Percentiles rank a stretch among this genome's conserved stretches.
phyloP scores from a whole-genome alignment of 1,139 yeast species.

The Suhomyces terraborum region DNA sequence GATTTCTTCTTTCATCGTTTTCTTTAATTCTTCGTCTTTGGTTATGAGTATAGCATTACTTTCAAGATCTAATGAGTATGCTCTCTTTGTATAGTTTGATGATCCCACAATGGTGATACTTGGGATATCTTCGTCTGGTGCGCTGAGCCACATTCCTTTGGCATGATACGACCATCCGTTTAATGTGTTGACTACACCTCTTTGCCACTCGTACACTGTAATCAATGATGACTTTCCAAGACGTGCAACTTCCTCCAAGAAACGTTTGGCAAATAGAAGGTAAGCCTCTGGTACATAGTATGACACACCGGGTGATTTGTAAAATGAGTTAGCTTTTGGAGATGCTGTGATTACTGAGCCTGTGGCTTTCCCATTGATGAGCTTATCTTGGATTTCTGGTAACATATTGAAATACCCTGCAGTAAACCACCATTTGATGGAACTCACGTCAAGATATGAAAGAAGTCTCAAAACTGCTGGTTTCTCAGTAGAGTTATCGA shows the following conservation, averaged over 20 bases:
- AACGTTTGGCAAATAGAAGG: conserved; percentile 69
- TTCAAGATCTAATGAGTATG: conserved; percentile 86
- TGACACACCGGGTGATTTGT: conserved; percentile 79
- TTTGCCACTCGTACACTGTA: conserved; percentile 77
- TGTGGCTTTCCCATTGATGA: conserved; percentile 59
- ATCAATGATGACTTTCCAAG: conserved; percentile 52
- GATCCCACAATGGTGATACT: conserved; percentile 84
- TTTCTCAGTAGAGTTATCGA: conserved; percentile 73
- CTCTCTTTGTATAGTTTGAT: conserved; percentile 88
- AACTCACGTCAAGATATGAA: conserved; percentile 56
- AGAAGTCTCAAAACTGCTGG: conserved; percentile 64
- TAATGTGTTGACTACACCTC: conserved; percentile 77
- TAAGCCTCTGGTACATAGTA: conserved; percentile 87
- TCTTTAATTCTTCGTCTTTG: conserved; percentile 59
- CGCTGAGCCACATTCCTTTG: conserved; percentile 89
- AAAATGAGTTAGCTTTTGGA: conserved; percentile 92
- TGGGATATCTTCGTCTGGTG: conserved; percentile 61
- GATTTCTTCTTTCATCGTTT: conserved; percentile 62
- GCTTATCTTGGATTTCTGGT: conserved; percentile 65
- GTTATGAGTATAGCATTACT: conserved; percentile 82
- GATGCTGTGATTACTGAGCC: conserved; percentile 88
- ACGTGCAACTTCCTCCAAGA: conserved; percentile 55
- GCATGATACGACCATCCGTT: conserved; percentile 98
- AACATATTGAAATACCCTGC: conserved; percentile 96
- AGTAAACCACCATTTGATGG: conserved; percentile 80